Evolutionary conservation across 192 early-diverging fungal species (phyloP).

Genomic region (Spizellomyces sp.): DNA sequence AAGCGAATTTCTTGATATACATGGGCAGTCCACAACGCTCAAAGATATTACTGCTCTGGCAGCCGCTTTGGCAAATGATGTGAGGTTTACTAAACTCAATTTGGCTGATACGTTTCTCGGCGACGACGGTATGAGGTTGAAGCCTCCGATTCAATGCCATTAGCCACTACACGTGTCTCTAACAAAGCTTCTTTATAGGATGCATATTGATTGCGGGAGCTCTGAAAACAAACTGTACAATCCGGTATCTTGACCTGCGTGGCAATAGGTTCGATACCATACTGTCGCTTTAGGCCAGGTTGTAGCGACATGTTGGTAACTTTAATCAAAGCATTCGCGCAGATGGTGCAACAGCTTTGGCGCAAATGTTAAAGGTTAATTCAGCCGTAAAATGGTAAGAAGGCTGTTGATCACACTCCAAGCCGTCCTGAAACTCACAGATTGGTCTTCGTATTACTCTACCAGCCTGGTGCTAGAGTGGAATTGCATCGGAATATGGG

Average conservation of each 20-base stretch:
- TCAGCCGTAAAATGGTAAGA: conserved; percentile 37
- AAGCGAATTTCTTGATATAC: conserved; percentile 27
- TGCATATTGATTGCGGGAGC: conserved; percentile 50
- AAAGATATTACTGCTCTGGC: conserved; percentile 47
- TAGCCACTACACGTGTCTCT: not conserved
- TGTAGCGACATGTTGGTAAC: not conserved
- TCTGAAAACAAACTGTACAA: conserved; percentile 56
- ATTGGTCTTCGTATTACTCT: not conserved
- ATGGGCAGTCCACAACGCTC: conserved; percentile 32
- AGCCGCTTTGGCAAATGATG: conserved; percentile 41
- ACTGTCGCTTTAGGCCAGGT: no score
- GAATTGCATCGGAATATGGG: conserved; percentile 68
- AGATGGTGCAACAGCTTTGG: conserved; percentile 60
- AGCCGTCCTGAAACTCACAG: not conserved
- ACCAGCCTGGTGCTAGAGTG: conserved; percentile 54
- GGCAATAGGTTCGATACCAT: conserved; percentile 45
- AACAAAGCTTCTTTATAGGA: conserved; percentile 31
- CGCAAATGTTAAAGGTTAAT: conserved; percentile 62
- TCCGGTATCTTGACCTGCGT: conserved; percentile 49
- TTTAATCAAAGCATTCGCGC: conserved; percentile 38
- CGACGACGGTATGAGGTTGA: conserved; percentile 47
- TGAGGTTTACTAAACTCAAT: conserved; percentile 35
- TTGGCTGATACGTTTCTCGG: conserved; percentile 58
- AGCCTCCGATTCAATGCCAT: not conserved
- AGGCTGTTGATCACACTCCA: not conserved